A percentile compares a stretch with the other conserved stretches of the same genome.
Evolutionary conservation across 2,329 filamentous ascomycete species (phyloP).

Genomic region (Monascus ruber): DNA sequence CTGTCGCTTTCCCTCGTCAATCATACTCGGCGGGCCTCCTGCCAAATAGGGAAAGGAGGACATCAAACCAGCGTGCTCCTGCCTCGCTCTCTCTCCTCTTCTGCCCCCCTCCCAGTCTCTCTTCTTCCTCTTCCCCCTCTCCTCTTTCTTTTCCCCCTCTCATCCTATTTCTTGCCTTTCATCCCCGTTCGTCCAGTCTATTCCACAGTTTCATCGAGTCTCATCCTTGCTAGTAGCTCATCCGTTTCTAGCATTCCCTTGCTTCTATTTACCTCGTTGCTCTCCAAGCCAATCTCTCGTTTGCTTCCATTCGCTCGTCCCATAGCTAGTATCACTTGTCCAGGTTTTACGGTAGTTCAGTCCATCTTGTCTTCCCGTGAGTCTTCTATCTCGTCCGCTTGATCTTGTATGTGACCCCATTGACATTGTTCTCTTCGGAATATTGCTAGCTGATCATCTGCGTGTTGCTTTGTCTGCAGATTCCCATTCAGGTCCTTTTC

Average conservation of each 20-base stretch:
- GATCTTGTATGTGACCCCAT: neutral
- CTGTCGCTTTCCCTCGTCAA: no score
- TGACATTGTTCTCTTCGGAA: no score
- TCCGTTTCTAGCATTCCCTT: constrained; percentile 33
- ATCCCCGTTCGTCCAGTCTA: constrained; percentile 8
- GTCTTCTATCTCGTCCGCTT: neutral
- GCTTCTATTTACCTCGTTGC: constrained; percentile 8
- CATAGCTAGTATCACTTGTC: constrained; percentile 1
- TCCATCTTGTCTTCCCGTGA: neutral
- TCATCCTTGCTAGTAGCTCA: constrained; percentile 47
- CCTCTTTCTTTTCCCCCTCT: constrained; percentile 6
- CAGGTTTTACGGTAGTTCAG: neutral
- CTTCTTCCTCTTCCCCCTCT: constrained; percentile 4
- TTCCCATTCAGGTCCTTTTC: neutral
- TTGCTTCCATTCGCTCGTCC: constrained; percentile 2
- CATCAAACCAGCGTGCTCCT: neutral
- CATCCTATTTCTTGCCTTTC: constrained; percentile 10
- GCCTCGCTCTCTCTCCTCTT: neutral
- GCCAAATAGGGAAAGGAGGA: no score
- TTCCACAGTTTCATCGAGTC: constrained; percentile 40
- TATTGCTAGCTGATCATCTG: no score
- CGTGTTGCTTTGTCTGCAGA: no score
- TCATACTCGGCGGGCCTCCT: no score
- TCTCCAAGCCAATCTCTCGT: constrained; percentile 1
- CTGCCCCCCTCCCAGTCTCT: constrained; percentile 1